phyloP scores from a whole-genome alignment of 2,329 filamentous ascomycete genomes.

The Calonectria crousiana region DNA sequence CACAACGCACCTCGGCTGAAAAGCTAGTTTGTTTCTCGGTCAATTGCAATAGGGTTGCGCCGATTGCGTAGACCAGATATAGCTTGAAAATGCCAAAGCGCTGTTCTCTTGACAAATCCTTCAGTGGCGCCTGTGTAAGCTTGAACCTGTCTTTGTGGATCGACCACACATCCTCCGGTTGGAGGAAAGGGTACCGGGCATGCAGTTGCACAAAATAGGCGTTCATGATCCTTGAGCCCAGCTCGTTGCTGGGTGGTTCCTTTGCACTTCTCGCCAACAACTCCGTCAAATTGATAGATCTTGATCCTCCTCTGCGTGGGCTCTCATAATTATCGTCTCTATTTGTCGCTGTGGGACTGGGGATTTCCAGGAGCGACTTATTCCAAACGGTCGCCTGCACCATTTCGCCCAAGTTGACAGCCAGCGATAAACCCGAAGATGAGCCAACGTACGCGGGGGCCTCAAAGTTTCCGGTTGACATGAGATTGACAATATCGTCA shows the following conservation, averaged over 20 bases:
- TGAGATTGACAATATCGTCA: background rate
- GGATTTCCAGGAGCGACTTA: background rate
- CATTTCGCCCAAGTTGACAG: background rate
- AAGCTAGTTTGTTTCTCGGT: background rate
- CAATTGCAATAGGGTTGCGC: background rate
- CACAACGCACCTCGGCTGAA: background rate
- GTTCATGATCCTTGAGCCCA: background rate
- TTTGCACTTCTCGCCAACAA: background rate
- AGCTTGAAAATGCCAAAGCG: background rate
- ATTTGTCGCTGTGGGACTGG: background rate
- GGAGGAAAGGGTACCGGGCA: background rate
- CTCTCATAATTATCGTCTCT: background rate
- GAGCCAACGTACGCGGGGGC: constrained; percentile 2
- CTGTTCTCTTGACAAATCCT: background rate
- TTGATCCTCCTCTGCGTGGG: background rate
- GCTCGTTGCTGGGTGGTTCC: background rate
- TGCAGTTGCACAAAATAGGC: constrained; percentile 2
- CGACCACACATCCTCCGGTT: background rate
- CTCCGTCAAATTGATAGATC: background rate
- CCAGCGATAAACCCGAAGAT: background rate
- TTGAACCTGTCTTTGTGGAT: background rate
- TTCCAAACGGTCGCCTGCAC: constrained; percentile 4
- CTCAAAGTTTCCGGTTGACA: background rate
- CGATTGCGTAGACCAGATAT: background rate
- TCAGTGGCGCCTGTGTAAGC: background rate